A percentile compares a stretch with the other conserved stretches of the same genome.
Evolutionary conservation across 768 basidiomycete species (phyloP).

Genomic region (Tricholomella constricta): DNA sequence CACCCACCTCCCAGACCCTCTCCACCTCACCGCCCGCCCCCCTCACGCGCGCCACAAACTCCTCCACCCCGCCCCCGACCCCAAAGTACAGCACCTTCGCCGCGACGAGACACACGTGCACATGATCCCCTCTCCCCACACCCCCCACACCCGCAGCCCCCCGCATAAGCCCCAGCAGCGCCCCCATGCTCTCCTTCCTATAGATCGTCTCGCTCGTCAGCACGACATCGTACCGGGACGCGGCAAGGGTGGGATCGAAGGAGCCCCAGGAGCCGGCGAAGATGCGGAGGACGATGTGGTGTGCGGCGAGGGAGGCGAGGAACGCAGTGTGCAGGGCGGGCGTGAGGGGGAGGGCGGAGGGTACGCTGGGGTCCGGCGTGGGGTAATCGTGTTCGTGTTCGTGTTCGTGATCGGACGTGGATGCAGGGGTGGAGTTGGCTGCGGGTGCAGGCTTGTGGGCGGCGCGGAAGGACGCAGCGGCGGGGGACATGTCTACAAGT

Average conservation of each 20-base stretch:
- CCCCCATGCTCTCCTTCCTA: conserved; percentile 57
- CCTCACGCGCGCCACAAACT: conserved; percentile 64
- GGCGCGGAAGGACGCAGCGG: conserved; percentile 49
- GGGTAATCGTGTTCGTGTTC: too few relatives aligned
- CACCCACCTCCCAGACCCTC: conserved; percentile 63
- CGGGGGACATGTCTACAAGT: conserved; percentile 59
- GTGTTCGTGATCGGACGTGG: too few relatives aligned
- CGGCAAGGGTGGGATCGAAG: conserved; percentile 39
- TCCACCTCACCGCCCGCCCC: conserved; percentile 46
- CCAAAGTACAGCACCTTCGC: conserved; percentile 95
- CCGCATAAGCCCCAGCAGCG: conserved; percentile 58
- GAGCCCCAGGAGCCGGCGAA: conserved; percentile 82
- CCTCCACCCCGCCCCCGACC: conserved; percentile 84
- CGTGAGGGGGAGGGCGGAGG: conserved; percentile 61
- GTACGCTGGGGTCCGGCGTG: background rate
- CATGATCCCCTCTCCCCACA: conserved; percentile 3
- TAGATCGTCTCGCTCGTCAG: conserved; percentile 96
- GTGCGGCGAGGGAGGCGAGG: conserved; percentile 50
- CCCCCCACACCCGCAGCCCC: conserved; percentile 30
- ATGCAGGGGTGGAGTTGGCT: too few relatives aligned
- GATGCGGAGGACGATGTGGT: conserved; percentile 67
- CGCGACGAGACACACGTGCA: conserved; percentile 70
- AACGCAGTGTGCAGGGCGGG: conserved; percentile 66
- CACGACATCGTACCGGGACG: conserved; percentile 64
- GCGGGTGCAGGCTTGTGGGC: conserved; percentile 1